phyloP scores from a whole-genome alignment of 768 basidiomycete genomes.

The Mrakia blollopis region DNA sequence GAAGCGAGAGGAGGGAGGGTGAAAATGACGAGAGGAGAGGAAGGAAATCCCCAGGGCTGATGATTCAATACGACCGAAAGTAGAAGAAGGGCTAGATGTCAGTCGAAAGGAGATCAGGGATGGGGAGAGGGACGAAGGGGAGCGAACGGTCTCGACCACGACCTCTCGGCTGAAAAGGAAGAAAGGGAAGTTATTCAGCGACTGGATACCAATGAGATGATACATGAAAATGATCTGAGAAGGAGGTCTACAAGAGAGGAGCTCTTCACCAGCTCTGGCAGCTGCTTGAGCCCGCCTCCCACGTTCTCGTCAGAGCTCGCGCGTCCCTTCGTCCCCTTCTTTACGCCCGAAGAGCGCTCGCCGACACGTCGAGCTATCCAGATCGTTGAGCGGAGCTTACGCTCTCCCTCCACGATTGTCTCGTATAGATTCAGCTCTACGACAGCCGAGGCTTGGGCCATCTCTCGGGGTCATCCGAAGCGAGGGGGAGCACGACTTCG shows the following conservation, averaged over 20 bases:
- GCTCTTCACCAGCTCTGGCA: too few relatives aligned
- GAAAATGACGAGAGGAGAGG: constrained; percentile 86
- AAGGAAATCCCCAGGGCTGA: constrained; percentile 89
- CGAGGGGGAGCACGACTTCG: background rate
- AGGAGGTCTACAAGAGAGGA: too few relatives aligned
- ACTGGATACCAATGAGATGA: background rate
- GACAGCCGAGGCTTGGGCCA: too few relatives aligned
- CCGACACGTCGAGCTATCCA: too few relatives aligned
- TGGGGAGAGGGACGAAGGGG: background rate
- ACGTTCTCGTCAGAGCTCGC: too few relatives aligned
- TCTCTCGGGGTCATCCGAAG: background rate
- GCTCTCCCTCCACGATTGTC: too few relatives aligned
- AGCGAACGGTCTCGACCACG: constrained; percentile 70
- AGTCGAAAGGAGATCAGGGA: background rate
- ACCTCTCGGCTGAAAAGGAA: constrained; percentile 45
- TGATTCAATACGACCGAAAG: background rate
- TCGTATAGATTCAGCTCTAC: too few relatives aligned
- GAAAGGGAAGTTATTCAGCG: background rate
- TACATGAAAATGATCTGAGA: too few relatives aligned
- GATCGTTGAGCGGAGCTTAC: too few relatives aligned
- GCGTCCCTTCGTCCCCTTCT: too few relatives aligned
- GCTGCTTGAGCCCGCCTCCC: too few relatives aligned
- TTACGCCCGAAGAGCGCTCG: too few relatives aligned
- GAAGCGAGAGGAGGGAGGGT: constrained; percentile 54
- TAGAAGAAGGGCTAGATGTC: background rate